Base-by-base conservation (phyloP, 495 filamentous ascomycete genomes). In the Pyronema domesticum region DNA sequence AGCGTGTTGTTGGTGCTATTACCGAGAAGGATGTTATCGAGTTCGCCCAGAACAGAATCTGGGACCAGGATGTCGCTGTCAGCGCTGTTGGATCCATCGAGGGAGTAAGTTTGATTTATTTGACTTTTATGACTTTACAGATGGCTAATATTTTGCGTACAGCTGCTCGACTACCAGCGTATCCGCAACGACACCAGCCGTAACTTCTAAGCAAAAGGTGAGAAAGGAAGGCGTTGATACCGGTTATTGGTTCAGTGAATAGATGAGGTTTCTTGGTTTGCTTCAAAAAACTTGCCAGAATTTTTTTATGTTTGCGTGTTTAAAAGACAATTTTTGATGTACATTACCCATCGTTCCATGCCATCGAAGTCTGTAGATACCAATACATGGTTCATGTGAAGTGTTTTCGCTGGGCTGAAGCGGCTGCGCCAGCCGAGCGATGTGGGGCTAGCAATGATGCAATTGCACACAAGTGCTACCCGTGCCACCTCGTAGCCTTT, bases 21-120 rank as follows among this genome's bases (percentile, higher is more conserved):
- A 89, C 89, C 52, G 86, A 85, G 75, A 93, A 95, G 80, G 88
- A 99, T 60, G 86, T 99, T 46, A 93, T 93, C 81, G 77, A 82
- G 59, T 99, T 96, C 68, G 89, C 89, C 60, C 77, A 80, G 70
- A 76, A 76, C 69, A 93, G 84, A 69, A 71, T 99, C 50, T 99
- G 91, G 91, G 91, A 99, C 71, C 84, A 89, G 71, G 91, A 99
- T 69, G 69, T 99, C 53, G 91, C 93, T 57, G 75, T 99, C 69
- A 85, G 79, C 63, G 93, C 93, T 11, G 81, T 96, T 51, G 91
- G 91, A 53, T 81, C 78, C 69, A 85, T 96, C 66, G 89, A 96
- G 75, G 93, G 84, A 61, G 69, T 83, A 46, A 72, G 54, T 56
- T 44, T 42, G 30, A 15, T 11, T 35, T 34, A n/a, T 3, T 19